phyloP scores from a whole-genome alignment of 208 protist genomes.

The Leishmania tropica region DNA sequence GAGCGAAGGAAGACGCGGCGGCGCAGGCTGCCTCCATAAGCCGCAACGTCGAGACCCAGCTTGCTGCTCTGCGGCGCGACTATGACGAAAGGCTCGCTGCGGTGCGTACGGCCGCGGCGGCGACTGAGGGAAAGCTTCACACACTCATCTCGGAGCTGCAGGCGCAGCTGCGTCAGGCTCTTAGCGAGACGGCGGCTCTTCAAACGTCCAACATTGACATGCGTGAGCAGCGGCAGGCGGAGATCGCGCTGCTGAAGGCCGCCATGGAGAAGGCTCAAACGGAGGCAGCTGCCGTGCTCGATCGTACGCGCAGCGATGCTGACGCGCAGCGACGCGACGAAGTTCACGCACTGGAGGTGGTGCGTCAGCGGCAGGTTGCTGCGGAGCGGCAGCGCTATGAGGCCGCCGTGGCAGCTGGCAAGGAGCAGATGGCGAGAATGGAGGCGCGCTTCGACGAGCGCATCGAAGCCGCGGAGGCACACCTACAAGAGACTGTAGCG shows the following conservation, averaged over 20 bases:
- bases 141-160: constrained; percentile 16
- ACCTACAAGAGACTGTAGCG: constrained; percentile 15
- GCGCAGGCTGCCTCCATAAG: background rate
- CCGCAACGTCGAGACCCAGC: constrained; percentile 10
- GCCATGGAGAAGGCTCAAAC: constrained; percentile 16
- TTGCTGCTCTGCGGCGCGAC: constrained; percentile 17
- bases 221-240: constrained; percentile 19
- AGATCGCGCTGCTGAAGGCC: constrained; percentile 24
- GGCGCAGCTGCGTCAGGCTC: constrained; percentile 28
- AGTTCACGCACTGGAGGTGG: constrained; percentile 10
- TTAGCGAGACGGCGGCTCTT: constrained; percentile 17
- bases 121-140: constrained; percentile 26
- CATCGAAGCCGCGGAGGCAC: constrained; percentile 14
- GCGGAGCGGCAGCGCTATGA: constrained; percentile 31
- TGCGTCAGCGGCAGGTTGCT: constrained; percentile 24
- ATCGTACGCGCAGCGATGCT: constrained; percentile 18
- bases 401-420: constrained; percentile 21
- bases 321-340: constrained; percentile 20
- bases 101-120: constrained; percentile 15
- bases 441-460: constrained; percentile 14
- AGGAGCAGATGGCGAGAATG: constrained; percentile 26
- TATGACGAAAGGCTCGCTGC: constrained; percentile 12
- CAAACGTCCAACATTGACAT: constrained; percentile 4
- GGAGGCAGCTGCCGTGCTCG: constrained; percentile 24
- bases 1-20: constrained; percentile 1